Conservation (phyloP, 768 basidiomycete genomes). For the Rhodotorula graminis region DNA sequence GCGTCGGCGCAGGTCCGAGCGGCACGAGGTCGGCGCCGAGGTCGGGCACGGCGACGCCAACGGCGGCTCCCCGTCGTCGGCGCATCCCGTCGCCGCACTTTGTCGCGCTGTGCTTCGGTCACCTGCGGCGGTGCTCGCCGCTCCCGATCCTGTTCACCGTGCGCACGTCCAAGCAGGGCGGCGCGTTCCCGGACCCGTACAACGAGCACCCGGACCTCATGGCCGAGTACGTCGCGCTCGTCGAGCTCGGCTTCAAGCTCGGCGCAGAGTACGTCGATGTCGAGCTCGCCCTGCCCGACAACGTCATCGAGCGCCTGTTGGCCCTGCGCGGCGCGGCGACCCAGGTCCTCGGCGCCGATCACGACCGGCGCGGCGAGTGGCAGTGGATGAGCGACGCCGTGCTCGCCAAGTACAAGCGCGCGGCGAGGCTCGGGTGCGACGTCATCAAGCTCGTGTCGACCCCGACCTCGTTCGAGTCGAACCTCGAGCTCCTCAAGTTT, state of each 20-base stretch:
- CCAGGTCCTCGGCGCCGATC: constrained; percentile 83
- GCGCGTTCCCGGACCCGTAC: constrained; percentile 74
- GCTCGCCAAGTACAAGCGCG: constrained; percentile 65
- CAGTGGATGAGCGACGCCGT: constrained; percentile 69
- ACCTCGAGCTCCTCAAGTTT: constrained; percentile 71
- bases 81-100: constrained; percentile 50
- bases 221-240: constrained; percentile 65
- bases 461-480: constrained; percentile 66
- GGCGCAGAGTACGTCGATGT: constrained; percentile 90
- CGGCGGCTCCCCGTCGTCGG: not conserved
- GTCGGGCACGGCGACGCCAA: not conserved
- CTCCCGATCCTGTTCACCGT: constrained; percentile 90
- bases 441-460: constrained; percentile 87
- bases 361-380: constrained; percentile 81
- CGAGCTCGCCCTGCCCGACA: constrained; percentile 72
- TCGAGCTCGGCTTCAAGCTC: constrained; percentile 68
- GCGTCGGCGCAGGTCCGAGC: too few relatives aligned
- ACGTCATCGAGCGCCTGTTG: constrained; percentile 59
- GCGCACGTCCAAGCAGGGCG: constrained; percentile 77
- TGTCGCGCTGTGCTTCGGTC: constrained; percentile 71
- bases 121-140: constrained; percentile 65
- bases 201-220: constrained; percentile 61
- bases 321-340: constrained; percentile 64
- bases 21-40: too few relatives aligned
- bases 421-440: constrained; percentile 63